Evolutionary conservation across 805 yeast genomes (phyloP).

Genomic region (Yueomyces sp.): DNA sequence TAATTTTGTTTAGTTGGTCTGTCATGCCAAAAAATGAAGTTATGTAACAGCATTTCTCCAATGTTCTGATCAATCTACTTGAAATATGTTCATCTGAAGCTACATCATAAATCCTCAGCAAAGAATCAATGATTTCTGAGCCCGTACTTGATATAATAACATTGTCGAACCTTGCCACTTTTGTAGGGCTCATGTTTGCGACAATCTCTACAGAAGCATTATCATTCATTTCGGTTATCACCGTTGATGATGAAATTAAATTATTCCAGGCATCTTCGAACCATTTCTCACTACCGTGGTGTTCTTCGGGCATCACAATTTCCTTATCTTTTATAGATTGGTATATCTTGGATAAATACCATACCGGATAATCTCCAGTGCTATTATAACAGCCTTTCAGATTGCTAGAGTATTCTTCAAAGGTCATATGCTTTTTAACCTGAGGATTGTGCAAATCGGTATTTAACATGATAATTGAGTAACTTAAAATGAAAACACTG

Average conservation of each 20-base stretch:
- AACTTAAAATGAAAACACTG: constrained; percentile 78
- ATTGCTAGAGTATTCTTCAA: constrained; percentile 69
- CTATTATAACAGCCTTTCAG: constrained; percentile 67
- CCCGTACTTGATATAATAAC: constrained; percentile 54
- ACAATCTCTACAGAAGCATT: neutral
- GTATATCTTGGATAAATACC: constrained; percentile 76
- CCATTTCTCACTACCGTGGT: constrained; percentile 83
- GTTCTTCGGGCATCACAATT: constrained; percentile 96
- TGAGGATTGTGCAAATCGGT: constrained; percentile 91
- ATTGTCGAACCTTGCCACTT: constrained; percentile 47
- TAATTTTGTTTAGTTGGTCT: constrained; percentile 47
- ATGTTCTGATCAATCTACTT: constrained; percentile 71
- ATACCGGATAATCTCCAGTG: constrained; percentile 58
- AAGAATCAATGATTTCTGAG: constrained; percentile 51
- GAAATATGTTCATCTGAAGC: constrained; percentile 86
- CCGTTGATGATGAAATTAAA: constrained; percentile 33
- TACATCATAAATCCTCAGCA: constrained; percentile 66
- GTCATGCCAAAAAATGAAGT: constrained; percentile 51
- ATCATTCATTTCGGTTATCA: constrained; percentile 12
- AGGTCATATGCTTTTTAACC: constrained; percentile 81
- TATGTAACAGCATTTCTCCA: constrained; percentile 73
- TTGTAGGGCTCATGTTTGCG: constrained; percentile 12
- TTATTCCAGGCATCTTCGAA: constrained; percentile 82
- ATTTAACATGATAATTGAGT: constrained; percentile 85
- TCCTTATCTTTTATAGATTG: constrained; percentile 71